Percentiles rank a stretch among this genome's conserved stretches.
Conservation (phyloP, 179 eudicot genomes). For the Corrigiola litoralis region DNA sequence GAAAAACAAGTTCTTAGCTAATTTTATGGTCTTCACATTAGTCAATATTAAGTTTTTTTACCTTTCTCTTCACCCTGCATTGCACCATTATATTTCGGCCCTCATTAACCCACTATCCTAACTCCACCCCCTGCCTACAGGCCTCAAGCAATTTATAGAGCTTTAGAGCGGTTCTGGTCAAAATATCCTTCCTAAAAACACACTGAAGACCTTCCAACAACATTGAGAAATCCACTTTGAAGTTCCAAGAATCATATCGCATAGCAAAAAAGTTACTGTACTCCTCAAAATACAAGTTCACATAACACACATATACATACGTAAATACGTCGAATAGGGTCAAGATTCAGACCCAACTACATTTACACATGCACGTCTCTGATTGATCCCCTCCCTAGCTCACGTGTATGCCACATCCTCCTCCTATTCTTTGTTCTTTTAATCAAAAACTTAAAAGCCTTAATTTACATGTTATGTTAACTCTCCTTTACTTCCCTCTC, state of each 20-base stretch:
- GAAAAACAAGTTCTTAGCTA: too few species aligned
- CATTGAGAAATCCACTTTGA: too few species aligned
- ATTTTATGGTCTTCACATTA: too few species aligned
- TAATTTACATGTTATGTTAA: not conserved
- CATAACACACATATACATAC: slow-evolving; percentile 8
- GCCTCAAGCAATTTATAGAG: too few species aligned
- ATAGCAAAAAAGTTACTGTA: slow-evolving; percentile 3
- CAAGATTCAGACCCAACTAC: not conserved
- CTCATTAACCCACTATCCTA: too few species aligned
- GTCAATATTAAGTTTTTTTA: too few species aligned
- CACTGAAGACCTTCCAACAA: too few species aligned
- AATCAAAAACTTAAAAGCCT: not conserved
- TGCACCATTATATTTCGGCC: too few species aligned
- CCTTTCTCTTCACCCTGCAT: too few species aligned
- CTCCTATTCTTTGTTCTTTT: slow-evolving; percentile 8
- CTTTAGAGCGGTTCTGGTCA: too few species aligned
- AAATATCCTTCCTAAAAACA: too few species aligned
- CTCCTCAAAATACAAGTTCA: slow-evolving; percentile 1
- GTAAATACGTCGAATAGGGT: slow-evolving; percentile 4
- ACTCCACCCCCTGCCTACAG: too few species aligned
- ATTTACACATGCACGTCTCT: slow-evolving; percentile 32
- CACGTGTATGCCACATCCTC: slow-evolving; percentile 51
- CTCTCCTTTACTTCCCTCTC: slow-evolving; percentile 6
- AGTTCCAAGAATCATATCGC: not conserved
- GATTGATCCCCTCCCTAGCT: slow-evolving; percentile 4